Conservation (phyloP, 2,329 filamentous ascomycete species). For the Xylariaceae sp. region DNA sequence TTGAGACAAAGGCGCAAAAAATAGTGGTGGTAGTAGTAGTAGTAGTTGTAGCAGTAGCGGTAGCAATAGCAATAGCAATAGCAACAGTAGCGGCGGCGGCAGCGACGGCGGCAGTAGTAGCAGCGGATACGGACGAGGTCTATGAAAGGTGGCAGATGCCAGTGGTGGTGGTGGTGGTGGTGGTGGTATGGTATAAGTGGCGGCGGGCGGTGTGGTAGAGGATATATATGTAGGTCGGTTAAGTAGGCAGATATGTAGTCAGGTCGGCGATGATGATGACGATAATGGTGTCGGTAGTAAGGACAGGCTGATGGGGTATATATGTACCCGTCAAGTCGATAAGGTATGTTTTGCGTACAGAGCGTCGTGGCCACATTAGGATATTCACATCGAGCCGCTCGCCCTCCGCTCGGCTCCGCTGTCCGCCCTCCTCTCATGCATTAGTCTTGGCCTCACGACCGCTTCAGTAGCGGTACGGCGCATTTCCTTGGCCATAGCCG, state of each 20-base stretch:
- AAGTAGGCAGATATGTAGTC: neutral
- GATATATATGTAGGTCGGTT: no score
- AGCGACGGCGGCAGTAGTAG: no score
- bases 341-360: no score
- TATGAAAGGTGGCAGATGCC: no score
- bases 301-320: neutral
- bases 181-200: no score
- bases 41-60: neutral
- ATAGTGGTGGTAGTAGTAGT: neutral
- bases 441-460: slow-evolving; percentile 5
- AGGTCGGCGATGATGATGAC: no score
- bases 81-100: no score
- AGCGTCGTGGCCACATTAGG: neutral
- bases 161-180: no score
- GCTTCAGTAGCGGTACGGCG: slow-evolving; percentile 10
- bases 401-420: neutral
- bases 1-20: neutral
- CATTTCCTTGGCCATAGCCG: slow-evolving; percentile 11
- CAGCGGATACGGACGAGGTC: no score
- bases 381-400: neutral
- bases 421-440: neutral
- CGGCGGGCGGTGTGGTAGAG: no score
- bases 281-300: no score
- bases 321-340: no score
- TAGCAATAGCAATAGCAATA: slow-evolving; percentile 5